These are phyloP conservation scores for Leishmania lainsoni DNA, from an alignment of 208 protist genomes.

Conservation along the genomic window DNA sequence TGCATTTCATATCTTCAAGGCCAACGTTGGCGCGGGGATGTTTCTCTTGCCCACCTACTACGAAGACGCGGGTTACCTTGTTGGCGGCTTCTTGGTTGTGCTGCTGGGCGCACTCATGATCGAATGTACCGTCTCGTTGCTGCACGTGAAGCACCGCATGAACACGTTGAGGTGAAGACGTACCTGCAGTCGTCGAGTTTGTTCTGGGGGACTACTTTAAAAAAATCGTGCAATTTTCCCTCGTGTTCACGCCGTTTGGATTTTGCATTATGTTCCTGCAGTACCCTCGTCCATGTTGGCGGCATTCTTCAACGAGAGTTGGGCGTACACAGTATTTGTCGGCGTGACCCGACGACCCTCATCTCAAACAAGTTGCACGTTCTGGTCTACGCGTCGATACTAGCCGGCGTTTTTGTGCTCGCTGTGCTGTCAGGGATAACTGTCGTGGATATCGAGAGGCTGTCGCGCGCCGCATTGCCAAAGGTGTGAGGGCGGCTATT, in stretches of 20 bases:
- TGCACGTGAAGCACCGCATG: conserved; percentile 63
- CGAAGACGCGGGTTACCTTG: conserved; percentile 67
- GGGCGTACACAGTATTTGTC: conserved; percentile 57
- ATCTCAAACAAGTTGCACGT: conserved; percentile 61
- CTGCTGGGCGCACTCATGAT: conserved; percentile 74
- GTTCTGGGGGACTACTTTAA: conserved; percentile 60
- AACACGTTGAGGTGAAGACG: conserved; percentile 55
- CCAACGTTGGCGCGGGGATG: conserved; percentile 81
- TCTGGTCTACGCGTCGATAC: conserved; percentile 63
- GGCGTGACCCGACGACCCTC: conserved; percentile 63
- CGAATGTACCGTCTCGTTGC: conserved; percentile 68
- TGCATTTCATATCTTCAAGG: conserved; percentile 89
- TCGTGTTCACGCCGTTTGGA: conserved; percentile 88
- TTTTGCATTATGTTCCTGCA: conserved; percentile 87
- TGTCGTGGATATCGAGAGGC: conserved; percentile 44
- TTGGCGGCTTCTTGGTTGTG: conserved; percentile 43
- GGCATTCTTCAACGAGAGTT: conserved; percentile 30
- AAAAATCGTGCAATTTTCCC: conserved; percentile 64
- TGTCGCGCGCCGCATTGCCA: conserved; percentile 41
- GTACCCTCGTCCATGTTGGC: conserved; percentile 80
- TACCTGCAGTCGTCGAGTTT: conserved; percentile 76
- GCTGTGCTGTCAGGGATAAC: conserved; percentile 60
- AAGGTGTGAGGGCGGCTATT: conserved; percentile 31
- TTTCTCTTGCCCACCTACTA: conserved; percentile 85
- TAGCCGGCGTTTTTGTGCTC: conserved; percentile 61